Base-by-base conservation (phyloP, 23 red algal genomes). In the Gracilariopsis chorda region DNA sequence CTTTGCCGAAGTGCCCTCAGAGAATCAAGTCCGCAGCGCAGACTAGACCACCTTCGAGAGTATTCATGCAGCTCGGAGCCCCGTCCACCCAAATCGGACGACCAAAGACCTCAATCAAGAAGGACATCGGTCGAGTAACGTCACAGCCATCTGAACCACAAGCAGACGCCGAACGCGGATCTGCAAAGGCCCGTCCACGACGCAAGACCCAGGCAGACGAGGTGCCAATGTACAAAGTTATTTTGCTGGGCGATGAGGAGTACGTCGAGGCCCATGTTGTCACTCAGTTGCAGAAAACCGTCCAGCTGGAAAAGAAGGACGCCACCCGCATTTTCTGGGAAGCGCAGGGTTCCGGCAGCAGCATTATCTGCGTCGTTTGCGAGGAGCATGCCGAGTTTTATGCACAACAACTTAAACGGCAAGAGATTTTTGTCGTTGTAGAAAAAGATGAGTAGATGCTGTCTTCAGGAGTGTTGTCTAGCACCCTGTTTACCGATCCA, bases 361-460 rank as follows among this genome's bases (percentile, higher is more conserved):
- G 88, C 6, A 71, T 99, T 39, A 61, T 99, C 11, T 93, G 82
- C 28, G 93, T 99, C 11, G 97, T 99, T 14, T 88, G 76, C 30
- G 88, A 99, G 69, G 97, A 99, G 44, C 93, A 96, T 48, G 97
- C 97, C 23, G 97, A 99, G 91, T 99, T 99, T 89, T 99, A 95
- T 51, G 93, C 93, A 8, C 86, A 95, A 58, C 93, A 95, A 78
- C 78, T 99, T 17, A 95, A 92, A 78, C 49, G 97, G 27, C 78
- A 92, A 30, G 93, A 95, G 74, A 77, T 99, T 61, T 99, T 92
- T 77, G 97, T 96, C 13, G 86, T 78, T 40, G 77, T 99, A 21
- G 97, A 99, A 77, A 87, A 87, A 70, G 97, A 95, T 77, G 86
- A 95, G 64, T 95, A 47, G 52, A 30, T 7, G 13, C n/a, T n/a